phyloP scores from a whole-genome alignment of 23 red algal species.

The Gracilaria domingensis region DNA sequence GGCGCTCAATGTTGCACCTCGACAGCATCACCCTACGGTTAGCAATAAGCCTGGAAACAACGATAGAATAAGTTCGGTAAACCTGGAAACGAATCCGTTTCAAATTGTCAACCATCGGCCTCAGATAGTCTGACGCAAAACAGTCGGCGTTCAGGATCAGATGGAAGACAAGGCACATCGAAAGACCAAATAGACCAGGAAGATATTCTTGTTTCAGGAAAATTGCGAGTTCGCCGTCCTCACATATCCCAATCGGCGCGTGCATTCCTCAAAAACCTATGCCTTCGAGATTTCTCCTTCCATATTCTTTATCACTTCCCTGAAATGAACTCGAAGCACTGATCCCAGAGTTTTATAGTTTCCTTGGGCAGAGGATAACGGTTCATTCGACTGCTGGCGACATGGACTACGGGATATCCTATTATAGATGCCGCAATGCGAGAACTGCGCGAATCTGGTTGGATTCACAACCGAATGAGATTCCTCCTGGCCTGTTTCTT shows the following conservation, averaged over 20 bases:
- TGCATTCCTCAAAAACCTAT: constrained; percentile 93
- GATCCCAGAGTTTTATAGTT: constrained; percentile 85
- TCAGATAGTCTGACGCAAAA: not conserved
- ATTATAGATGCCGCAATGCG: constrained; percentile 99
- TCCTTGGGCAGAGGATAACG: constrained; percentile 88
- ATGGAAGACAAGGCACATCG: not conserved
- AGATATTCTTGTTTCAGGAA: not conserved
- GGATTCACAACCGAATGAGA: constrained; percentile 93
- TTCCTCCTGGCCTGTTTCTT: constrained; percentile 95
- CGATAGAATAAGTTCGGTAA: constrained; percentile 19
- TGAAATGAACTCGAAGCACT: constrained; percentile 75
- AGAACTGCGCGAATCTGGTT: constrained; percentile 79
- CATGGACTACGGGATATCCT: constrained; percentile 89
- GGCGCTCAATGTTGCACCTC: not conserved
- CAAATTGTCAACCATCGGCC: not conserved
- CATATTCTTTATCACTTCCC: constrained; percentile 92
- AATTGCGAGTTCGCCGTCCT: not conserved
- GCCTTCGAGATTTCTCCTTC: constrained; percentile 90
- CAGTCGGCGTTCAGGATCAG: not conserved
- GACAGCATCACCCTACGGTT: not conserved
- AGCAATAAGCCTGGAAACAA: not conserved
- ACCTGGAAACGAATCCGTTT: not conserved
- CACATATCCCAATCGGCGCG: constrained; percentile 67
- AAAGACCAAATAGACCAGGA: not conserved
- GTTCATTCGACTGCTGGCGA: constrained; percentile 61